Percentiles rank a stretch among this genome's conserved stretches.
These are phyloP conservation scores for Russula compacta DNA, from an alignment of 768 basidiomycete species.

Conservation along the genomic window DNA sequence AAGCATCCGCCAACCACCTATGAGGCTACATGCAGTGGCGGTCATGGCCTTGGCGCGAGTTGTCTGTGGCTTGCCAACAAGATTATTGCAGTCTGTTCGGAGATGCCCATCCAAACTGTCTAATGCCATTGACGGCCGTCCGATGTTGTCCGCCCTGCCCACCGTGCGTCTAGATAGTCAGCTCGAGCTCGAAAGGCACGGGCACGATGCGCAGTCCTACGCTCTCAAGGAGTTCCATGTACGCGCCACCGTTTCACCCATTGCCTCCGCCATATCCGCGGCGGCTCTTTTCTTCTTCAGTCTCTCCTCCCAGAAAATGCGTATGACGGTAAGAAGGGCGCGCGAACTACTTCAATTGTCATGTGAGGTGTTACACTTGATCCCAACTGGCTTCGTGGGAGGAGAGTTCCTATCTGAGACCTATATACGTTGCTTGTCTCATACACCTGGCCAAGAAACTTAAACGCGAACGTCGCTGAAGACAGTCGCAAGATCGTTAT, in stretches of 20 bases:
- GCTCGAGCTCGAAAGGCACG: too few species aligned
- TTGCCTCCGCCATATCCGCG: not conserved
- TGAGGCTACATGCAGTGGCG: too few species aligned
- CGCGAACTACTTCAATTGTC: constrained; percentile 39
- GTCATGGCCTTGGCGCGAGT: too few species aligned
- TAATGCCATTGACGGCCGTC: too few species aligned
- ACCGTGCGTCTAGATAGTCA: too few species aligned
- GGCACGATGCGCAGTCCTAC: too few species aligned
- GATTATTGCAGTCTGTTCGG: too few species aligned
- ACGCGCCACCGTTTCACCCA: constrained; percentile 18
- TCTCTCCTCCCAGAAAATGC: constrained; percentile 43
- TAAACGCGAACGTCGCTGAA: constrained; percentile 57
- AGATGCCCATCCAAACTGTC: too few species aligned
- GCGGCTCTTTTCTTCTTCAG: constrained; percentile 9
- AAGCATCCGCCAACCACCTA: too few species aligned
- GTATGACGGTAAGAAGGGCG: constrained; percentile 48
- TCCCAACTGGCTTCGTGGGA: constrained; percentile 65
- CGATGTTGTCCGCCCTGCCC: too few species aligned
- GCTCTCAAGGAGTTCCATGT: constrained; percentile 64
- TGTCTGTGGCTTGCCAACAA: too few species aligned
- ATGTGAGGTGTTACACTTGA: constrained; percentile 73
- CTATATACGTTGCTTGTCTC: not conserved
- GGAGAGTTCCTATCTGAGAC: constrained; percentile 33
- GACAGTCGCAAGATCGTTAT: constrained; percentile 54
- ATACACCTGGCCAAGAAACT: constrained; percentile 31